Evolutionary conservation across 1,139 yeast genomes (phyloP).

Genomic region (Magnusiomyces tetraspermus): DNA sequence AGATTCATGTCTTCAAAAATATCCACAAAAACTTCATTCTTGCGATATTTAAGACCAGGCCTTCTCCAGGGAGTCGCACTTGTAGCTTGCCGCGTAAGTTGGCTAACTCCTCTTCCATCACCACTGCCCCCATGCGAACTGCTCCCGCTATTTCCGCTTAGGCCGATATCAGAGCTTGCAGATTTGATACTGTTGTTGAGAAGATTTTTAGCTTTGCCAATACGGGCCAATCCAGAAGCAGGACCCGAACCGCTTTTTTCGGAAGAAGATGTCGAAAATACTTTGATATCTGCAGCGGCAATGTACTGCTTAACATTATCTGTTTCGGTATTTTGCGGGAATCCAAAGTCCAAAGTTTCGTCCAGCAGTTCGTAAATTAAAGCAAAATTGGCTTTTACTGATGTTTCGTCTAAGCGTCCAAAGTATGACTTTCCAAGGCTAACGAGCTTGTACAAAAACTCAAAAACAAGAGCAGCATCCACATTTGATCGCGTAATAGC

Average conservation of each 20-base stretch:
- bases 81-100: constrained; percentile 34
- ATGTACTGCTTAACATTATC: constrained; percentile 37
- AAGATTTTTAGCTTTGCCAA: not conserved
- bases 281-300: constrained; percentile 28
- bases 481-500: constrained; percentile 83
- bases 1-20: constrained; percentile 69
- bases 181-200: not conserved
- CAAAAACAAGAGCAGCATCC: constrained; percentile 73
- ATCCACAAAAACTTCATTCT: constrained; percentile 71
- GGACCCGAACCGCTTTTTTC: not conserved
- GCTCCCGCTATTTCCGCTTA: not conserved
- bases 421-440: constrained; percentile 33
- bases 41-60: constrained; percentile 62
- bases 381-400: constrained; percentile 52
- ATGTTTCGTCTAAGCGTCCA: constrained; percentile 37
- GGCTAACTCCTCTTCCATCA: not conserved
- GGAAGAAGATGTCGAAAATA: not conserved
- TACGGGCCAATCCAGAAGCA: not conserved
- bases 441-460: constrained; percentile 60
- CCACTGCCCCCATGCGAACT: not conserved
- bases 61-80: constrained; percentile 60
- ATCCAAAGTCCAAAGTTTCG: constrained; percentile 73
- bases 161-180: not conserved
- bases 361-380: constrained; percentile 68
- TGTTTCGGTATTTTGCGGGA: constrained; percentile 63